These are phyloP conservation scores for Epichloe bromicola DNA, from an alignment of 2,329 filamentous ascomycete species.

Conservation along the genomic window DNA sequence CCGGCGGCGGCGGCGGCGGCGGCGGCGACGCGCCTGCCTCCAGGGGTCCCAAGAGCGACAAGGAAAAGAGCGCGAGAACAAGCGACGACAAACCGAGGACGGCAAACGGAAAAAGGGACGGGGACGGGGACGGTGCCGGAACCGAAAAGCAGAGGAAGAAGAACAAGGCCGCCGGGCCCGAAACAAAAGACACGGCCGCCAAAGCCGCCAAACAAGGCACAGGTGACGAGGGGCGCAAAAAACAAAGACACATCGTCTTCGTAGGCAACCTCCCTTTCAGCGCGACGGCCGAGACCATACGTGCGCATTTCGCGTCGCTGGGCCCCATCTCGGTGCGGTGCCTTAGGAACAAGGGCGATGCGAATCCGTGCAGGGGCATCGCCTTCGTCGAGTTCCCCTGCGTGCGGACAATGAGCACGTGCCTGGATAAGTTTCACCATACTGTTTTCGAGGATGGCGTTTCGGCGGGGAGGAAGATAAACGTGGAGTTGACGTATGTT, in stretches of 20 bases:
- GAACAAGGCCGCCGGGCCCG: conserved; percentile 4
- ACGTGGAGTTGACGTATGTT: conserved; percentile 77
- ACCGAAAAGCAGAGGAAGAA: conserved; percentile 14
- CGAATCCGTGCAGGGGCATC: conserved; percentile 55
- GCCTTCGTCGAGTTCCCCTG: conserved; percentile 83
- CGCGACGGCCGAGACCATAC: conserved; percentile 57
- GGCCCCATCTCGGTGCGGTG: conserved; percentile 41
- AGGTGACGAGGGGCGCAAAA: conserved; percentile 10
- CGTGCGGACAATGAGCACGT: conserved; percentile 85
- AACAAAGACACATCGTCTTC: conserved; percentile 21
- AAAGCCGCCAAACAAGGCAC: too few relatives aligned
- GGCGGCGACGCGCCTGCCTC: too few relatives aligned
- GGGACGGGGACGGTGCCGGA: conserved; percentile 11
- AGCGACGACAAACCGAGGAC: neutral
- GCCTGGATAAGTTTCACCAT: conserved; percentile 83
- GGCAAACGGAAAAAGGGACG: conserved; percentile 7
- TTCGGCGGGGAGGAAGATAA: conserved; percentile 58
- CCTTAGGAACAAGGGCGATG: conserved; percentile 51
- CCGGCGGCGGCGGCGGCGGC: too few relatives aligned
- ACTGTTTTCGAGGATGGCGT: conserved; percentile 52
- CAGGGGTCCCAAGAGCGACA: conserved; percentile 9
- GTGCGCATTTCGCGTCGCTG: conserved; percentile 66
- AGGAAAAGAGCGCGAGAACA: neutral
- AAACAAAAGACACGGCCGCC: conserved; percentile 3
- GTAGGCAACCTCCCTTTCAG: conserved; percentile 76